phyloP scores from a whole-genome alignment of 768 basidiomycete genomes.

The Pleurotus citrinopileatus region DNA sequence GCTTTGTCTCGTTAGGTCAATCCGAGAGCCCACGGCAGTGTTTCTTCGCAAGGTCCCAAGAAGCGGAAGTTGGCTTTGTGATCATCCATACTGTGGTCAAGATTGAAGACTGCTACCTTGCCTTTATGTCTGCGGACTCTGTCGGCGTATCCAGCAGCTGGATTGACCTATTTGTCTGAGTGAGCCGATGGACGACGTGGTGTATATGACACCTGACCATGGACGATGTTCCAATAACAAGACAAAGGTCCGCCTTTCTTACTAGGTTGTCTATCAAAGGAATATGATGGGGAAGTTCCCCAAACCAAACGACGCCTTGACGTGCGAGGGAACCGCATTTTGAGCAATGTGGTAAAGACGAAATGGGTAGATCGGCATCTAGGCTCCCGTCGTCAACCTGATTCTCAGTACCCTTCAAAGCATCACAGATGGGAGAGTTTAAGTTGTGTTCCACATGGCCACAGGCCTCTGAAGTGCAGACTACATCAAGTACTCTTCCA shows the following conservation, averaged over 20 bases:
- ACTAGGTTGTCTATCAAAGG: slow-evolving; percentile 39
- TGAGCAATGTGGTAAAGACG: slow-evolving; percentile 41
- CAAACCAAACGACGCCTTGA: slow-evolving; percentile 62
- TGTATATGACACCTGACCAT: slow-evolving; percentile 29
- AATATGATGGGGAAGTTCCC: slow-evolving; percentile 39
- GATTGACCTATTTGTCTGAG: neutral
- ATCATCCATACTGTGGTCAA: slow-evolving; percentile 21
- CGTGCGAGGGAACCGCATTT: slow-evolving; percentile 41
- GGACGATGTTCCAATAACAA: slow-evolving; percentile 57
- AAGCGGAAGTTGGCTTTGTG: slow-evolving; percentile 31
- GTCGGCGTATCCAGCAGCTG: slow-evolving; percentile 19
- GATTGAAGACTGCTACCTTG: slow-evolving; percentile 36
- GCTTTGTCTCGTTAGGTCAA: slow-evolving; percentile 11
- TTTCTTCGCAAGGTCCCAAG: slow-evolving; percentile 29
- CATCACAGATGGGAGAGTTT: slow-evolving; percentile 41
- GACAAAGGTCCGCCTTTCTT: slow-evolving; percentile 43
- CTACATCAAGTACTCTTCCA: slow-evolving; percentile 51
- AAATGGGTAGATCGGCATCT: slow-evolving; percentile 34
- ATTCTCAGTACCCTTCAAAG: slow-evolving; percentile 41
- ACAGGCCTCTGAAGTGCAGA: slow-evolving; percentile 44
- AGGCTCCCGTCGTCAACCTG: slow-evolving; percentile 29
- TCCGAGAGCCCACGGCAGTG: slow-evolving; percentile 38
- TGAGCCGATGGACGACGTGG: too few relatives aligned
- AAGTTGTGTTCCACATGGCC: slow-evolving; percentile 35
- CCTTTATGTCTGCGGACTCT: slow-evolving; percentile 26